Evolutionary conservation across 768 basidiomycete species (phyloP).

Genomic region (Naganishia vaughanmartiniae): DNA sequence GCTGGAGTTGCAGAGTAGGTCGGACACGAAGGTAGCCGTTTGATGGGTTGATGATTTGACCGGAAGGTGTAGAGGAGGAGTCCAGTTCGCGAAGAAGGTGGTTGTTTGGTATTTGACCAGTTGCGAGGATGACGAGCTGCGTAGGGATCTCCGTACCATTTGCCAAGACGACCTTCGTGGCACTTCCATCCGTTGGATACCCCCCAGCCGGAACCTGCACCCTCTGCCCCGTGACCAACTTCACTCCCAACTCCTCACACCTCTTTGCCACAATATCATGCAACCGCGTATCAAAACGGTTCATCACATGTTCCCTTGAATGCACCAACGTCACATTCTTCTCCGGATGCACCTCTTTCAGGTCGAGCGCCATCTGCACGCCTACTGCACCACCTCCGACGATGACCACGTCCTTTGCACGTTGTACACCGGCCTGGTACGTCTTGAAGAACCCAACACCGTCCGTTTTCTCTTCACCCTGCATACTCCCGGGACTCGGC

Average conservation of each 20-base stretch:
- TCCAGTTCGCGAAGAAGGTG: conserved; percentile 34
- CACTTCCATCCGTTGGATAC: conserved; percentile 32
- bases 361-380: conserved; percentile 53
- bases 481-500: conserved; percentile 35
- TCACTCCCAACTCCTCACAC: conserved; percentile 38
- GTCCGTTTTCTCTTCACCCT: conserved; percentile 48
- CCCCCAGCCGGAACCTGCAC: conserved; percentile 33
- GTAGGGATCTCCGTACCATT: conserved; percentile 31
- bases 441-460: conserved; percentile 56
- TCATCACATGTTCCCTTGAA: conserved; percentile 29
- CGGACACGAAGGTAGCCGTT: conserved; percentile 30
- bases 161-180: conserved; percentile 36
- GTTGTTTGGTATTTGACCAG: conserved; percentile 30
- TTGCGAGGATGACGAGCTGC: conserved; percentile 29
- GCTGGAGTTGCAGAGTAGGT: conserved; percentile 26
- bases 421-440: conserved; percentile 58
- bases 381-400: conserved; percentile 73
- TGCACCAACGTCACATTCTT: conserved; percentile 45
- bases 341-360: conserved; percentile 40
- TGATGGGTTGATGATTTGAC: conserved; percentile 18
- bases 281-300: conserved; percentile 35
- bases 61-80: conserved; percentile 1
- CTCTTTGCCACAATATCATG: conserved; percentile 36
- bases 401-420: conserved; percentile 60
- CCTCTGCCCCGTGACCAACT: conserved; percentile 38